Base-by-base conservation (phyloP, 495 filamentous ascomycete species). In the Cenococcum geophilum region DNA sequence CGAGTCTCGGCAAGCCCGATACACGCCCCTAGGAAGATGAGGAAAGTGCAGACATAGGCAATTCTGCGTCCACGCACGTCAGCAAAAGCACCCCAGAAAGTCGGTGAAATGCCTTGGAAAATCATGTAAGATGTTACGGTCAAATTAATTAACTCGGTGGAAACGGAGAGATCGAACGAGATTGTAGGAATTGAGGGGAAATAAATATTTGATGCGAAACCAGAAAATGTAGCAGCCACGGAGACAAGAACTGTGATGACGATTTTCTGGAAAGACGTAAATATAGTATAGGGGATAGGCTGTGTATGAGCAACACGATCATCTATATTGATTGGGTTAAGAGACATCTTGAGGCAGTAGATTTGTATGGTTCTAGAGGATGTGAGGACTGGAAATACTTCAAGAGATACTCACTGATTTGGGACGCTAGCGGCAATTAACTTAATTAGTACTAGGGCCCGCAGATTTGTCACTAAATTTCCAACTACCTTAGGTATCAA, bases 91-190 rank as follows among this genome's bases (percentile, higher is more conserved):
- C 79, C 80, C 79, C 77, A 79, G 21, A 83, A 57, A 58, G 73
- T 79, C 0, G 79, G 80, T 0, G 79, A 75, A 9, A 82, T 57
- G 0, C 76, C 80, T 69, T 81, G 76, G 58, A 82, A 76, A 16
- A 82, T 72, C 6, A 82, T 66, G 63, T 82, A 83, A 0, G 76
- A 76, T 4, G 80, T 83, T 12, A 83, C 72, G 0, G 78, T 81
- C 8, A 81, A 71, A 56, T 77, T 78, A 66, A 81, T 71, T 3
- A 78, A 72, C 42, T 76, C 73, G 5, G 76, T 47, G 0, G 77
- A 76, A 4, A 79, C 71, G 43, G 72, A 61, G 0, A 81, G 64
- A 49, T 79, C 76, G 8, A 57, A 37, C 11, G 78, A 73, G 10
- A 82, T 76, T 0, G 75, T 77, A 9, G 74, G 72, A 8, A 82